Percentiles rank a stretch among this genome's conserved stretches.
Conservation (phyloP, 2,329 filamentous ascomycete species). For the Aquanectria penicillioides region DNA sequence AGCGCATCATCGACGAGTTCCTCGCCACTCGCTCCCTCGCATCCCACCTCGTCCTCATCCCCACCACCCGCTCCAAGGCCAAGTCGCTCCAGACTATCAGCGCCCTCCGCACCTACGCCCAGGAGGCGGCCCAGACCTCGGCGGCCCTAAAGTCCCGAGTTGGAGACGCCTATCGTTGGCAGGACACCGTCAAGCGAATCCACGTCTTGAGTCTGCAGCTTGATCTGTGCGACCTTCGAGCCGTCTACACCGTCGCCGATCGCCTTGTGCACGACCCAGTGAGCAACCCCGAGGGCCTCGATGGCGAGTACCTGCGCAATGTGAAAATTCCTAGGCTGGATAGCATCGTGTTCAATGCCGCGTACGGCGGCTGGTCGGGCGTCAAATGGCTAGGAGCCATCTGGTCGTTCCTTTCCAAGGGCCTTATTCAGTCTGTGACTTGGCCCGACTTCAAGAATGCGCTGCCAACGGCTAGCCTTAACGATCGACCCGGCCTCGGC, state of each 20-base stretch:
- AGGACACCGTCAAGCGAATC: slow-evolving; percentile 59
- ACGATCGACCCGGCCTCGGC: slow-evolving; percentile 48
- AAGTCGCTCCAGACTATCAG: slow-evolving; percentile 80
- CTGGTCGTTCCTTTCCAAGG: slow-evolving; percentile 62
- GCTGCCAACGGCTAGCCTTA: slow-evolving; percentile 56
- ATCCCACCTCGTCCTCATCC: slow-evolving; percentile 80
- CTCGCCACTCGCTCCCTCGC: slow-evolving; percentile 72
- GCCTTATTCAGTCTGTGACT: slow-evolving; percentile 74
- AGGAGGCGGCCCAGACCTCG: slow-evolving; percentile 53
- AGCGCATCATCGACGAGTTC: slow-evolving; percentile 91
- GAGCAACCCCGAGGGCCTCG: slow-evolving; percentile 54
- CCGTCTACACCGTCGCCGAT: slow-evolving; percentile 60
- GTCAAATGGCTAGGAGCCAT: slow-evolving; percentile 74
- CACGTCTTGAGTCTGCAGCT: slow-evolving; percentile 68
- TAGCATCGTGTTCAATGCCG: slow-evolving; percentile 85
- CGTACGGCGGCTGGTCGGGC: slow-evolving; percentile 87
- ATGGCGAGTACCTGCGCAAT: slow-evolving; percentile 50
- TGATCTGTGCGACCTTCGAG: slow-evolving; percentile 68
- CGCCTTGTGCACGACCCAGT: slow-evolving; percentile 56
- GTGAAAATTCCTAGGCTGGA: slow-evolving; percentile 77
- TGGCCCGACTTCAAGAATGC: slow-evolving; percentile 83
- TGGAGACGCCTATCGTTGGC: slow-evolving; percentile 46
- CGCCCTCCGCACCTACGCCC: slow-evolving; percentile 69
- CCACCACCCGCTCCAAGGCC: slow-evolving; percentile 79
- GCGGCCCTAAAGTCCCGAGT: slow-evolving; percentile 49